phyloP scores from a whole-genome alignment of 2,329 filamentous ascomycete species.

The Trichoderma aggressivum region DNA sequence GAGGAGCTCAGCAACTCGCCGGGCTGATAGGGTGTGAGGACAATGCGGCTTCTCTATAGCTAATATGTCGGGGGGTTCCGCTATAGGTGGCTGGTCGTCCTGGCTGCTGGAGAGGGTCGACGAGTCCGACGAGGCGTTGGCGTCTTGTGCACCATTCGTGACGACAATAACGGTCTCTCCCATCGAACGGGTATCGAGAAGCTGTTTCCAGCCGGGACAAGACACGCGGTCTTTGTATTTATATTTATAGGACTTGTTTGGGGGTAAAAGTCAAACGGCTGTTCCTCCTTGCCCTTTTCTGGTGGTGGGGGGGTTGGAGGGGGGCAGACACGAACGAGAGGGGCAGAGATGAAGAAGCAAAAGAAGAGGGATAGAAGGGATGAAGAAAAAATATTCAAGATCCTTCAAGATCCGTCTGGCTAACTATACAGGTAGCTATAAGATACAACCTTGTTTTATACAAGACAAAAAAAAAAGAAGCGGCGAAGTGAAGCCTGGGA shows the following conservation, averaged over 20 bases:
- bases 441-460: background rate
- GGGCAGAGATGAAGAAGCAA: background rate
- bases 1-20: slow-evolving; percentile 36
- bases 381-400: background rate
- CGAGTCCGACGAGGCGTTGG: slow-evolving; percentile 39
- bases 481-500: slow-evolving; percentile 23
- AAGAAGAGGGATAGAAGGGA: background rate
- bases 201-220: slow-evolving; percentile 14
- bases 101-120: slow-evolving; percentile 33
- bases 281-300: background rate
- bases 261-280: background rate
- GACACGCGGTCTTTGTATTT: background rate
- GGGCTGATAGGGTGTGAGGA: slow-evolving; percentile 37
- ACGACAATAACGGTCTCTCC: slow-evolving; percentile 37
- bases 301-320: background rate
- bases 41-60: slow-evolving; percentile 35
- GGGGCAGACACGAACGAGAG: background rate
- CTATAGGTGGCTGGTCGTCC: slow-evolving; percentile 41
- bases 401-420: background rate
- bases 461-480: slow-evolving; percentile 16
- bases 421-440: slow-evolving; percentile 7
- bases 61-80: slow-evolving; percentile 35
- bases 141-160: slow-evolving; percentile 42
- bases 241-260: background rate
- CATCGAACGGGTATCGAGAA: slow-evolving; percentile 39